Percentiles rank a stretch among this genome's conserved stretches.
phyloP scores from a whole-genome alignment of 2,329 filamentous ascomycete species.

The Coniochaeta pulveracea region DNA sequence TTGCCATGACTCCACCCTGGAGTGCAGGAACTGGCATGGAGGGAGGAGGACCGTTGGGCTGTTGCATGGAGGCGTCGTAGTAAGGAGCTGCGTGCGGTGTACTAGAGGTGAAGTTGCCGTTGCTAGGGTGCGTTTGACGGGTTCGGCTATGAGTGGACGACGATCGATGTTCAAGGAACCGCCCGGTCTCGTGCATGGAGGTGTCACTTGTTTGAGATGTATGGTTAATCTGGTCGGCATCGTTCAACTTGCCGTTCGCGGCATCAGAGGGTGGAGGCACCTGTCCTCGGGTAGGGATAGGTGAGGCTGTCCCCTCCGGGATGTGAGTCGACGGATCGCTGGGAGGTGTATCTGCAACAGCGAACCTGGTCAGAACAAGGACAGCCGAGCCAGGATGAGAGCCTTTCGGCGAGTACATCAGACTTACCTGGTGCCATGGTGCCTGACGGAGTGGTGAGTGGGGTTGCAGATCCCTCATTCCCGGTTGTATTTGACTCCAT shows the following conservation, averaged over 20 bases:
- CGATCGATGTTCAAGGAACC: too few species aligned
- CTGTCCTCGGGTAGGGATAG: constrained; percentile 5
- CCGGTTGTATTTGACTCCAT: too few species aligned
- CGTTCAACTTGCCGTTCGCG: too few species aligned
- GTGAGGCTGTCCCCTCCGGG: constrained; percentile 4
- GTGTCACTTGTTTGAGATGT: too few species aligned
- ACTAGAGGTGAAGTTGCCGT: constrained; percentile 45
- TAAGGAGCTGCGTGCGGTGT: constrained; percentile 37
- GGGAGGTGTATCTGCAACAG: constrained; percentile 7
- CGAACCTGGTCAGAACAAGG: too few species aligned
- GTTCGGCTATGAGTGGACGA: too few species aligned
- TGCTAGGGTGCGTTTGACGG: constrained; percentile 42
- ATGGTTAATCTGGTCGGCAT: too few species aligned
- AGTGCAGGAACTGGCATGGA: constrained; percentile 13
- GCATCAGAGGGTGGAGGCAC: neutral
- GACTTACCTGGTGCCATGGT: neutral
- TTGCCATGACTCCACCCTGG: constrained; percentile 4
- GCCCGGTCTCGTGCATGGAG: too few species aligned
- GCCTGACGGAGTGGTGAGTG: neutral
- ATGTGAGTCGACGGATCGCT: neutral
- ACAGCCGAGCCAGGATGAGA: too few species aligned
- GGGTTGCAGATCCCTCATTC: neutral
- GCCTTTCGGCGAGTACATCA: too few species aligned
- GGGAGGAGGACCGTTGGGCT: too few species aligned
- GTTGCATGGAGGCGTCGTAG: too few species aligned